phyloP scores from a whole-genome alignment of 2,329 filamentous ascomycete genomes.

The Lomentospora prolificans region DNA sequence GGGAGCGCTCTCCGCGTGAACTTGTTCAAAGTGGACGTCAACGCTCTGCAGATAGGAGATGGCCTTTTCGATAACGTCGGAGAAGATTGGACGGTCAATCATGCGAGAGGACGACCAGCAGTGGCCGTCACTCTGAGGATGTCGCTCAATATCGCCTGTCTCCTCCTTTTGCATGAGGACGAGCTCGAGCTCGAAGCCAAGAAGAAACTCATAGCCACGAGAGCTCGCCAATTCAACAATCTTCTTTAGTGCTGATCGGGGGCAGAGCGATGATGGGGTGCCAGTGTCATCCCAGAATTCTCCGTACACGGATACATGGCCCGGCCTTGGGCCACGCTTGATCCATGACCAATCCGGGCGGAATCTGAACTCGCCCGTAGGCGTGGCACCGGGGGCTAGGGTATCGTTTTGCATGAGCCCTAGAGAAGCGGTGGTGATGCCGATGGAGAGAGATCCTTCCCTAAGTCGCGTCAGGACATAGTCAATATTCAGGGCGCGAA shows the following conservation, averaged over 20 bases:
- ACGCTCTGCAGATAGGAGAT: slow-evolving; percentile 47
- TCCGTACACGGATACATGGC: slow-evolving; percentile 56
- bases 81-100: slow-evolving; percentile 46
- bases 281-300: slow-evolving; percentile 53
- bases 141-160: slow-evolving; percentile 18
- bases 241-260: slow-evolving; percentile 50
- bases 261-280: slow-evolving; percentile 45
- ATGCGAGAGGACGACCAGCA: slow-evolving; percentile 60
- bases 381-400: slow-evolving; percentile 39
- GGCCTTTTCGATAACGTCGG: slow-evolving; percentile 56
- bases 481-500: slow-evolving; percentile 57
- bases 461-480: slow-evolving; percentile 39
- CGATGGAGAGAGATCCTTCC: slow-evolving; percentile 37
- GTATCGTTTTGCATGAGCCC: slow-evolving; percentile 60
- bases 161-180: slow-evolving; percentile 48
- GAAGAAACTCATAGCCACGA: slow-evolving; percentile 46
- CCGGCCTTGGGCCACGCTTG: slow-evolving; percentile 44
- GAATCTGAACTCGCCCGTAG: slow-evolving; percentile 57
- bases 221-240: slow-evolving; percentile 40
- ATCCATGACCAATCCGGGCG: slow-evolving; percentile 57
- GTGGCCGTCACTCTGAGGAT: slow-evolving; percentile 44
- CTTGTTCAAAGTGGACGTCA: slow-evolving; percentile 59
- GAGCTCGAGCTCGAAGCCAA: slow-evolving; percentile 79
- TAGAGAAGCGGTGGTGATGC: slow-evolving; percentile 54
- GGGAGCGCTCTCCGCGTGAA: slow-evolving; percentile 63